Conservation (phyloP, 1,284 basidiomycete genomes). For the Cryptococcus depauperatus region DNA sequence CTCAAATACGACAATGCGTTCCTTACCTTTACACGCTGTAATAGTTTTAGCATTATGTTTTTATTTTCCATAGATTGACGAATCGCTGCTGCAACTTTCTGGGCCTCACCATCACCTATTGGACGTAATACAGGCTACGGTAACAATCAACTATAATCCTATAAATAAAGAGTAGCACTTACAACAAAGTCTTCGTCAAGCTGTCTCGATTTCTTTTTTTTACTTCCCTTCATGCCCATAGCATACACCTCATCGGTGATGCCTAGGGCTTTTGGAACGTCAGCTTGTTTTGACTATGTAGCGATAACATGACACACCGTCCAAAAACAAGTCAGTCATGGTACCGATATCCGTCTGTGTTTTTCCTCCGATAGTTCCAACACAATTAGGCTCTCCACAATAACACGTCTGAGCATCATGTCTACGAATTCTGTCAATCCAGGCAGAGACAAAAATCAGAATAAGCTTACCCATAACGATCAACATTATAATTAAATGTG, state of each 20-base stretch:
- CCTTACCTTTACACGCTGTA: constrained; percentile 74
- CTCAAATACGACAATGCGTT: background rate
- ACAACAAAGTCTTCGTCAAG: constrained; percentile 90
- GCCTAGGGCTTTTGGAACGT: constrained; percentile 65
- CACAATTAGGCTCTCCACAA: constrained; percentile 92
- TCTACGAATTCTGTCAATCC: constrained; percentile 47
- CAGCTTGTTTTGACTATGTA: too few relatives aligned
- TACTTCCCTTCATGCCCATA: constrained; percentile 69
- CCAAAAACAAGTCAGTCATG: constrained; percentile 92
- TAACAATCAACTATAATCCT: background rate
- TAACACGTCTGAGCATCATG: constrained; percentile 93
- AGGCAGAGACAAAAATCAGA: too few relatives aligned
- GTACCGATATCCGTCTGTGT: constrained; percentile 91
- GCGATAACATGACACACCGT: constrained; percentile 55
- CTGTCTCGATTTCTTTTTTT: constrained; percentile 84
- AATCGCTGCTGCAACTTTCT: constrained; percentile 84
- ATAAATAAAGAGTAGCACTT: constrained; percentile 18
- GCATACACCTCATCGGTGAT: constrained; percentile 83
- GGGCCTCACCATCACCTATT: constrained; percentile 68
- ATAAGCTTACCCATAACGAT: constrained; percentile 89
- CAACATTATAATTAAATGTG: constrained; percentile 99
- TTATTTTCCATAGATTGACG: constrained; percentile 75
- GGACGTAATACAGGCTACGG: constrained; percentile 56
- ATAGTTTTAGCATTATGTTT: constrained; percentile 71
- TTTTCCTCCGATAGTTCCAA: constrained; percentile 94